A percentile compares a stretch with the other conserved stretches of the same genome.
phyloP scores from a whole-genome alignment of 192 early-diverging fungal species.

The Backusella westeae region DNA sequence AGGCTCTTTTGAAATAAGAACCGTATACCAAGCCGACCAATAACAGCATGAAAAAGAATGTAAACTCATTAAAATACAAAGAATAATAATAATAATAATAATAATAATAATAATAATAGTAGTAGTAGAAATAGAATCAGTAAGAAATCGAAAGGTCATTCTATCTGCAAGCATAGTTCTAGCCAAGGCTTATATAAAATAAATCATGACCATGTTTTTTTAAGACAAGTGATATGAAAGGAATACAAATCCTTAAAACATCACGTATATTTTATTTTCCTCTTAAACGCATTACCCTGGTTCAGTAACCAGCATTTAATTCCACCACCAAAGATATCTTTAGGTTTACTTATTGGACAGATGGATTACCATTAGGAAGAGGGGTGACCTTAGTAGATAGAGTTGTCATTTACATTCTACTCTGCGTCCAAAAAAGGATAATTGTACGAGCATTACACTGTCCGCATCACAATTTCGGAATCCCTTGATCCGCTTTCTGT shows the following conservation, averaged over 20 bases:
- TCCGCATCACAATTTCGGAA: neutral
- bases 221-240: neutral
- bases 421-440: neutral
- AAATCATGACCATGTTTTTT: neutral
- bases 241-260: neutral
- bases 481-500: neutral
- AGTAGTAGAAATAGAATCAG: neutral
- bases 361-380: neutral
- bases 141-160: neutral
- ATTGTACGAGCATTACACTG: neutral
- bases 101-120: neutral
- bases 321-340: neutral
- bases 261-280: neutral
- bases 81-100: neutral
- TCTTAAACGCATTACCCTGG: neutral
- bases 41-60: neutral
- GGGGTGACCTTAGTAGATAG: neutral
- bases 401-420: conserved; percentile 3
- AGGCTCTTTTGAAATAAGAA: neutral
- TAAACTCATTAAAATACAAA: neutral
- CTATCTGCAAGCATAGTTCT: neutral
- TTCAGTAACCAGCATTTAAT: neutral
- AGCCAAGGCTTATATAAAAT: neutral
- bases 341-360: neutral
- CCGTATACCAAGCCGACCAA: neutral